Conservation (phyloP, 2,329 filamentous ascomycete genomes). For the Sporothrix phasma region DNA sequence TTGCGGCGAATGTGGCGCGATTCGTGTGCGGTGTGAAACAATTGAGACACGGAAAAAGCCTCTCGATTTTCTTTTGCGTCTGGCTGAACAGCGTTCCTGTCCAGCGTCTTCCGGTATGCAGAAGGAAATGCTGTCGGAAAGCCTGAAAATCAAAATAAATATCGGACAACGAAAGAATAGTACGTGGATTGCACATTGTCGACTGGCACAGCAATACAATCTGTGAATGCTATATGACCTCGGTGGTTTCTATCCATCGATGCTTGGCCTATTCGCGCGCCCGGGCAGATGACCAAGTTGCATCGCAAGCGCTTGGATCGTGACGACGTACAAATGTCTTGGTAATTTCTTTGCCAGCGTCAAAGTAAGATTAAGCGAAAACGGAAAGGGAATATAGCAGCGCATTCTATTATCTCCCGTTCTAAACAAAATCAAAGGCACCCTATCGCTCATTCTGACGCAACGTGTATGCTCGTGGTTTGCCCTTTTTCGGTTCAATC, state of each 20-base stretch:
- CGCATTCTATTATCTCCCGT: constrained; percentile 6
- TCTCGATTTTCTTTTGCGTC: neutral
- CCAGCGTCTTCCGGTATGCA: neutral
- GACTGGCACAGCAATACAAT: no score
- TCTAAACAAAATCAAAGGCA: constrained; percentile 6
- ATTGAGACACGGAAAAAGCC: neutral
- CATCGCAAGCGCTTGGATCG: no score
- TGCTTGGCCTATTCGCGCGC: no score
- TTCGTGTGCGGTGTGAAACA: neutral
- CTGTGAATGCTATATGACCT: neutral
- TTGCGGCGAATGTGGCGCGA: neutral
- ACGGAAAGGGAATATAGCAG: neutral
- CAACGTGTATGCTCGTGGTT: neutral
- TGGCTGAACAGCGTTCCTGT: neutral
- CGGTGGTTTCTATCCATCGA: no score
- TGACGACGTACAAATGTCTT: no score
- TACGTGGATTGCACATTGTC: no score
- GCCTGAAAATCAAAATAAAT: neutral
- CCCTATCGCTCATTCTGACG: constrained; percentile 2
- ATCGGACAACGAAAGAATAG: no score
- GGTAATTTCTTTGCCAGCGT: neutral
- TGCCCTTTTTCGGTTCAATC: neutral
- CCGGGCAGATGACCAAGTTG: neutral
- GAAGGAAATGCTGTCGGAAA: no score
- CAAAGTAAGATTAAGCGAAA: neutral